These are phyloP conservation scores for Botryotinia calthae DNA, from an alignment of 2,329 filamentous ascomycete species.

Conservation along the genomic window DNA sequence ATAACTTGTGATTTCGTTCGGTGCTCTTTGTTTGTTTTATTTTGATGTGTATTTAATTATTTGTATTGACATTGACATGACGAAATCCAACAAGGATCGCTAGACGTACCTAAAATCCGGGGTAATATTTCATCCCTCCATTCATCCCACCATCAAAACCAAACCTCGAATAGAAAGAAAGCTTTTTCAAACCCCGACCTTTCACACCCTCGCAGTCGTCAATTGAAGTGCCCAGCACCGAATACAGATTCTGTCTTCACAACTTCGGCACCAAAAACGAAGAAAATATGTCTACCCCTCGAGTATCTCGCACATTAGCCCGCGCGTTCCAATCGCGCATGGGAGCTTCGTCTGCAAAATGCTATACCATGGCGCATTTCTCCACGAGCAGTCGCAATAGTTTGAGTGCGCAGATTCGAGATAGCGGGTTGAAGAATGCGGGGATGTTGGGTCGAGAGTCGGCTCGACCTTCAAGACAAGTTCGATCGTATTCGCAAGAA, in stretches of 20 bases:
- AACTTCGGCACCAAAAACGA: too few species aligned
- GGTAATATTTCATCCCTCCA: conserved; percentile 2
- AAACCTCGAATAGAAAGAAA: neutral
- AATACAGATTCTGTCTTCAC: neutral
- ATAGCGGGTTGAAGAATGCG: neutral
- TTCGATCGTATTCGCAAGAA: neutral
- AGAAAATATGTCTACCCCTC: neutral
- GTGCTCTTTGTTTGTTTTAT: neutral
- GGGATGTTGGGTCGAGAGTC: neutral
- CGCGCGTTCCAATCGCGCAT: neutral
- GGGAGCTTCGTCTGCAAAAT: neutral
- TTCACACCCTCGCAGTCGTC: neutral
- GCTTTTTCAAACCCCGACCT: neutral
- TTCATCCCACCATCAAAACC: neutral
- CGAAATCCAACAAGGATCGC: neutral
- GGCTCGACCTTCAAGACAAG: neutral
- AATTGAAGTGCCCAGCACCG: neutral
- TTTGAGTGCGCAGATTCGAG: neutral
- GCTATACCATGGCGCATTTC: neutral
- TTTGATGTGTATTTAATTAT: neutral
- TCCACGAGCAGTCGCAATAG: neutral
- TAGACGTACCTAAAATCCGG: neutral
- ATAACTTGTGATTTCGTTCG: neutral
- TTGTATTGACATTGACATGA: neutral
- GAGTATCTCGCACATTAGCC: neutral